Conservation (phyloP, 129 eudicot genomes). For the Helianthus tuberosus region DNA sequence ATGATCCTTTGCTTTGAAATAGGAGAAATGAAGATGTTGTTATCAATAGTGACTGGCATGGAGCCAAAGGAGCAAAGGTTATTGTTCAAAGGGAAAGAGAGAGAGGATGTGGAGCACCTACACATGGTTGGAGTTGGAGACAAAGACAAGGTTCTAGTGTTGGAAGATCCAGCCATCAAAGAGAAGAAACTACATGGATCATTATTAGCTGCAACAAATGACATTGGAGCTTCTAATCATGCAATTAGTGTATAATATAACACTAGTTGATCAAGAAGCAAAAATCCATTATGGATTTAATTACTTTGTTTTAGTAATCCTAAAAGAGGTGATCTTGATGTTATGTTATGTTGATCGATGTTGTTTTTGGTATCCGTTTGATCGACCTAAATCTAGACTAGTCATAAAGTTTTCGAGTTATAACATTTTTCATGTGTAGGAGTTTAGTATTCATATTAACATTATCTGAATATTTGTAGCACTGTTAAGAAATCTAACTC, state of each 20-base stretch:
- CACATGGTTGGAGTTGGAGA: conserved; percentile 90
- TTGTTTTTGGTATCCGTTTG: conserved; percentile 19
- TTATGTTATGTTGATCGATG: conserved; percentile 15
- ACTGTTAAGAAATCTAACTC: background rate
- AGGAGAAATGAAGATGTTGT: conserved; percentile 73
- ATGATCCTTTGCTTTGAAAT: background rate
- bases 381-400: conserved; percentile 18
- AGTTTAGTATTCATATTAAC: background rate
- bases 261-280: conserved; percentile 16
- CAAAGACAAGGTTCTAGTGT: conserved; percentile 66
- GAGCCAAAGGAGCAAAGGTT: conserved; percentile 74
- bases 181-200: conserved; percentile 53
- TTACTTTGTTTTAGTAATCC: conserved; percentile 2
- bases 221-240: conserved; percentile 47
- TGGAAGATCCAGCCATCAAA: conserved; percentile 82
- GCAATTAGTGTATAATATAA: conserved; percentile 51
- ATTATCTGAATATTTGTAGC: background rate
- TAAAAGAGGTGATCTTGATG: conserved; percentile 17
- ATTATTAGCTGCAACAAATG: conserved; percentile 33
- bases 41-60: conserved; percentile 63
- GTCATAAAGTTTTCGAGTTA: background rate
- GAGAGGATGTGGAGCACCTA: conserved; percentile 65
- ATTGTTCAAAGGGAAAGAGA: conserved; percentile 76
- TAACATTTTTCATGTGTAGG: background rate
- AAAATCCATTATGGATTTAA: background rate